Base-by-base conservation (phyloP, 176 grass and related monocot genomes). In the Bromus sterilis region DNA sequence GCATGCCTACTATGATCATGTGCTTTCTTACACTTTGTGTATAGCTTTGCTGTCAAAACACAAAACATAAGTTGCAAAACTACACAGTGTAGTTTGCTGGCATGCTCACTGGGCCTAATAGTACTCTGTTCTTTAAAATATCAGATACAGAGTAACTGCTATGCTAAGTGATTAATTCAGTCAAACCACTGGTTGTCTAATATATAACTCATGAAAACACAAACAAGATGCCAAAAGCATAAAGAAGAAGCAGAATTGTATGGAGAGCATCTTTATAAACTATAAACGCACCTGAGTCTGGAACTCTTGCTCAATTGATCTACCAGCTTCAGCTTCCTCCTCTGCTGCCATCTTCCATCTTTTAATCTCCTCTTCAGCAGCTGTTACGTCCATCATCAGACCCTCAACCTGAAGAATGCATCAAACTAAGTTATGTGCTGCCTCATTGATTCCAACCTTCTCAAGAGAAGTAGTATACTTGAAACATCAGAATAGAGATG, bases 311-410 rank as follows among this genome's bases (percentile, higher is more conserved):
- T 99, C 97, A 57, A 99, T 85, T n/a, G 93, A 86, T 83, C 83
- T 84, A 71, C 93, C 97, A 44, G 97, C 93, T 82, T 92, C 87
- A 66, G 93, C 93, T 91, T 99, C 97, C 84, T 93, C 80, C 82
- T 99, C 93, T 43, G 97, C 93, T 74, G 97, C 97, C 70, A 82
- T 84, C 85, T 99, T 99, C 97, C 97, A 99, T 80, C 93, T 93
- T 71, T 88, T 83, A 82, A 99, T 93, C 82, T 99, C 97, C 83
- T 99, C 97, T 90, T 95, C 97, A 75, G 97, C 84, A 83, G 93
- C 93, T 34, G 93, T 75, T 41, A 99, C 87, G 3, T 99, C 97
- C 89, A 95, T 86, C 93, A 99, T 96, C 29, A 99, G 89, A 12
- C 87, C 97, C 48, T 99, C 97, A 85, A 99, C 91, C 97, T 98